Conservation (phyloP, 1,139 yeast species). For the Diutina neorugosa region DNA sequence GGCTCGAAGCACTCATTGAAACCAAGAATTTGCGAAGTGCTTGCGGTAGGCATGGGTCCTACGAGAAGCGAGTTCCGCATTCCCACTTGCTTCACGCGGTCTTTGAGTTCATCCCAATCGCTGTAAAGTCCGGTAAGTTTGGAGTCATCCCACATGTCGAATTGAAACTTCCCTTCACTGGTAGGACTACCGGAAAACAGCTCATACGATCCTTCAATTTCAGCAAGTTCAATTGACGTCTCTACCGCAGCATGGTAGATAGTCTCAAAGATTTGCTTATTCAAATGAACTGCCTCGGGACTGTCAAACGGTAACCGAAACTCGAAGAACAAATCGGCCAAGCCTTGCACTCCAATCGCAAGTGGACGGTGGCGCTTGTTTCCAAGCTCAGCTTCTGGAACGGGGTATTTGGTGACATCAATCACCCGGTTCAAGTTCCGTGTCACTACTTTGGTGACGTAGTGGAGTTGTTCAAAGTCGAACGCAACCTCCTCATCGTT, state of each 20-base stretch:
- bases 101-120: constrained; percentile 44
- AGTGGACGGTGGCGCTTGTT: constrained; percentile 47
- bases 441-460: constrained; percentile 40
- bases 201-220: constrained; percentile 34
- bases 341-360: constrained; percentile 54
- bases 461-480: constrained; percentile 43
- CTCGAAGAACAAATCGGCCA: constrained; percentile 47
- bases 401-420: constrained; percentile 46
- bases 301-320: constrained; percentile 48
- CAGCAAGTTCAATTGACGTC: constrained; percentile 42
- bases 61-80: constrained; percentile 47
- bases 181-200: constrained; percentile 47
- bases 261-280: constrained; percentile 49
- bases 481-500: constrained; percentile 25
- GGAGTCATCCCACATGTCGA: constrained; percentile 40
- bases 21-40: constrained; percentile 51
- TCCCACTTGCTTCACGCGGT: constrained; percentile 32
- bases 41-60: constrained; percentile 59
- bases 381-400: constrained; percentile 38
- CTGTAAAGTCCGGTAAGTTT: constrained; percentile 28
- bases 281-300: constrained; percentile 41
- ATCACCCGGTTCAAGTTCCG: constrained; percentile 45
- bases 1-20: constrained; percentile 55
- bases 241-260: constrained; percentile 50
- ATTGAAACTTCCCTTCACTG: constrained; percentile 43